Conservation (phyloP, 805 yeast genomes). For the Soucietia sequanensis region DNA sequence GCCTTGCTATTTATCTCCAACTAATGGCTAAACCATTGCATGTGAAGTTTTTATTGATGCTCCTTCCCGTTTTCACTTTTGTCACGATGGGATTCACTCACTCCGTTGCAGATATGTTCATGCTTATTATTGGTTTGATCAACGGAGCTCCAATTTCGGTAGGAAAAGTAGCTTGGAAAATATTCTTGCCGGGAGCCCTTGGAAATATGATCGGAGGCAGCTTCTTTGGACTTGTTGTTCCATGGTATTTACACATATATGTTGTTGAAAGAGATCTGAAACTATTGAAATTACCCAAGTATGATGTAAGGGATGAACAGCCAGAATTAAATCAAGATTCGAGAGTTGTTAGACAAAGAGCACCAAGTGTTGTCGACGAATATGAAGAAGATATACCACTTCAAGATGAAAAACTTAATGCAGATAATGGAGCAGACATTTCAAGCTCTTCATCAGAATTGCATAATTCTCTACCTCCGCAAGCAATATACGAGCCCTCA, state of each 20-base stretch:
- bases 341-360: slow-evolving; percentile 59
- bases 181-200: slow-evolving; percentile 64
- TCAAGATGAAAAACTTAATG: slow-evolving; percentile 9
- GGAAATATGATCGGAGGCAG: slow-evolving; percentile 84
- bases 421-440: background rate
- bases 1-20: slow-evolving; percentile 73
- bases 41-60: slow-evolving; percentile 63
- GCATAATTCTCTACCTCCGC: background rate
- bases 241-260: slow-evolving; percentile 71
- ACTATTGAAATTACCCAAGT: slow-evolving; percentile 60
- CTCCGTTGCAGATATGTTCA: slow-evolving; percentile 78
- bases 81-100: slow-evolving; percentile 80
- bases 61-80: slow-evolving; percentile 71
- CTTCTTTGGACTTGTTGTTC: slow-evolving; percentile 59
- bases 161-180: slow-evolving; percentile 68
- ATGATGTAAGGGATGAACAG: slow-evolving; percentile 75
- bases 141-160: slow-evolving; percentile 66
- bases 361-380: slow-evolving; percentile 10
- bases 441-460: background rate
- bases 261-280: slow-evolving; percentile 72
- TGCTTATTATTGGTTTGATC: slow-evolving; percentile 63
- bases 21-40: slow-evolving; percentile 77
- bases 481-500: slow-evolving; percentile 3
- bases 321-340: slow-evolving; percentile 78
- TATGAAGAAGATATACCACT: no score